phyloP scores from a whole-genome alignment of 306 rosid species.

The Pterocarpus macrocarpus region DNA sequence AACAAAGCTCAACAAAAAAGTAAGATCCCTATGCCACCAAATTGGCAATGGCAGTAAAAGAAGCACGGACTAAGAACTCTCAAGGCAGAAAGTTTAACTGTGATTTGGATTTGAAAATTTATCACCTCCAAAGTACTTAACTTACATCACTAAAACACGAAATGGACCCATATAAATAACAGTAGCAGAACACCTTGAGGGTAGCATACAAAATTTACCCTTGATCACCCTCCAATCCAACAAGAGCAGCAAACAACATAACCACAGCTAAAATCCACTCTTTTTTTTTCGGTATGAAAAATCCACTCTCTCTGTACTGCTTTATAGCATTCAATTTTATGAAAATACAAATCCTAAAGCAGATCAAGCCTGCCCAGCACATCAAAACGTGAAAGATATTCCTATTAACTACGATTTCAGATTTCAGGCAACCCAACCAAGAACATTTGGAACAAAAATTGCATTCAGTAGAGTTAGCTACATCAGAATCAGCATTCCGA shows the following conservation, averaged over 20 bases:
- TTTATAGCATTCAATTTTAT: background rate
- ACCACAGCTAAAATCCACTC: background rate
- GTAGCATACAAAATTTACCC: background rate
- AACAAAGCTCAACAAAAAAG: background rate
- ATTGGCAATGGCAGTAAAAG: background rate
- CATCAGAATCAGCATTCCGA: constrained; percentile 5
- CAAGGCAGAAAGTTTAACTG: background rate
- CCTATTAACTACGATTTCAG: background rate
- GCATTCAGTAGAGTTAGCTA: background rate
- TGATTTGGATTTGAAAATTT: background rate
- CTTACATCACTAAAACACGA: background rate
- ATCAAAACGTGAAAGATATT: constrained; percentile 2
- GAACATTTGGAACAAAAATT: background rate
- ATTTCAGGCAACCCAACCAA: background rate
- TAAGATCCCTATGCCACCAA: background rate
- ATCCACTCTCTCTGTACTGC: background rate
- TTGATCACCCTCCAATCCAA: background rate
- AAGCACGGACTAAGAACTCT: background rate
- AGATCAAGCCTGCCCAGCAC: background rate
- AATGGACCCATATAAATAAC: background rate
- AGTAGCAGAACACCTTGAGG: background rate
- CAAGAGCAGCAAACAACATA: constrained; percentile 17
- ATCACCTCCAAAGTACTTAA: background rate
- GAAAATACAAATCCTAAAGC: background rate
- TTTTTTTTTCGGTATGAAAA: background rate